Conservation (phyloP, 2,329 filamentous ascomycete species). For the Fusarium sp. region DNA sequence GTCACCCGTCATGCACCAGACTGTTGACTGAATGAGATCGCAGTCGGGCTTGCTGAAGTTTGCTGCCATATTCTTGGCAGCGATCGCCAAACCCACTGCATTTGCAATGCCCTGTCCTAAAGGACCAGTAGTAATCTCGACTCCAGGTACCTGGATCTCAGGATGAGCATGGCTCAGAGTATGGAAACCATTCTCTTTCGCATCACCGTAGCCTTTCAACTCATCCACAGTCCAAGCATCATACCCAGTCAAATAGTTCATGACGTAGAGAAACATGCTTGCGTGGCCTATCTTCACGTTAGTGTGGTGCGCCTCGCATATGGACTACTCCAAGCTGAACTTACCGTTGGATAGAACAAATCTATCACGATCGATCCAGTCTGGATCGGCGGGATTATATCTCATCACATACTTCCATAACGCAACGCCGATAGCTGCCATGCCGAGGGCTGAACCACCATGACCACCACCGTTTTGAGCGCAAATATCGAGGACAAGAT, state of each 20-base stretch:
- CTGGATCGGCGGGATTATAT: too few relatives aligned
- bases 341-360: neutral
- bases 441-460: too few relatives aligned
- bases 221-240: neutral
- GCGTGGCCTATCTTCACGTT: neutral
- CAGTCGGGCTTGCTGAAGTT: neutral
- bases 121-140: constrained; percentile 69
- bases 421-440: too few relatives aligned
- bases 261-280: neutral
- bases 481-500: too few relatives aligned
- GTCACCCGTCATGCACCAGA: constrained; percentile 68
- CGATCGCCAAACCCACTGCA: constrained; percentile 39
- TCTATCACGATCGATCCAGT: too few relatives aligned
- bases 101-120: constrained; percentile 66
- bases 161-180: constrained; percentile 62
- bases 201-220: neutral
- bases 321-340: neutral
- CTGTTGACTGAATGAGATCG: constrained; percentile 57
- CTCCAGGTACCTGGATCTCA: constrained; percentile 66
- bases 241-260: neutral
- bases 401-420: too few relatives aligned
- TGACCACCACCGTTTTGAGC: too few relatives aligned
- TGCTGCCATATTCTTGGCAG: constrained; percentile 62
- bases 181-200: constrained; percentile 10
- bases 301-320: neutral